Base-by-base conservation (phyloP, 441 rosid genomes). In the Populus hybrid region DNA sequence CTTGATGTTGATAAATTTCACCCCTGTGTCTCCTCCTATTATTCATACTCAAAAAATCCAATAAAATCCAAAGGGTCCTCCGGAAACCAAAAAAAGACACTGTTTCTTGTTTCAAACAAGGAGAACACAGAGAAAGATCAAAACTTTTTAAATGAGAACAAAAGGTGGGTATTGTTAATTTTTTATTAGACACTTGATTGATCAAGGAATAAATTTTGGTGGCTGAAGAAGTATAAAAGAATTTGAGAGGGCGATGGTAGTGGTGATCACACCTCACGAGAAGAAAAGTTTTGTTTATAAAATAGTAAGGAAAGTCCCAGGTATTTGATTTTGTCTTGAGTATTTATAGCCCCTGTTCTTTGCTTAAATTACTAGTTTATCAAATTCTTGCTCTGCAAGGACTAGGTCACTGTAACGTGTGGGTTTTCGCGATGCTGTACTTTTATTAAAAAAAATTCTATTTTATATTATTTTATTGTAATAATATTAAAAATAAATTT, bases 1-100 rank as follows among this genome's bases (percentile, higher is more conserved):
- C 72, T 6, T 79, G 88, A 78, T 75, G 66, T 63, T 63, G 82
- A 79, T 76, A 76, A 82, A 73, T 32, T 72, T 86, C 89, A 75
- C 87, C 86, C 72, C 78, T 82, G 59, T 82, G 84, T 83, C 86
- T 82, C 85, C 91, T 89, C 91, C 91, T 69, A 73, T 85, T 80
- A 77, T 85, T 86, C 89, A 84, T 91, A 30, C 26, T 9, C 6
- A 46, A 32, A 71, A 3, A 6, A 24, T 57, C 24, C 19, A 53
- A 19, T 8, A 53, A 72, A 14, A 28, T 46, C 9, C 18, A 28
- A 72, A 28, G 57, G 57, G 57, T 46, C 57, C 67, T 24, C 59
- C 14, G 35, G 57, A 16, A 61, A 35, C 57, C 24, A 28, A 21
- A 69, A 63, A 68, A 10, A 4, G 66, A 50, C 63, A 10, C 64